Evolutionary conservation across 2,329 filamentous ascomycete species (phyloP).

Genomic region (Arthrinium phaeospermum): DNA sequence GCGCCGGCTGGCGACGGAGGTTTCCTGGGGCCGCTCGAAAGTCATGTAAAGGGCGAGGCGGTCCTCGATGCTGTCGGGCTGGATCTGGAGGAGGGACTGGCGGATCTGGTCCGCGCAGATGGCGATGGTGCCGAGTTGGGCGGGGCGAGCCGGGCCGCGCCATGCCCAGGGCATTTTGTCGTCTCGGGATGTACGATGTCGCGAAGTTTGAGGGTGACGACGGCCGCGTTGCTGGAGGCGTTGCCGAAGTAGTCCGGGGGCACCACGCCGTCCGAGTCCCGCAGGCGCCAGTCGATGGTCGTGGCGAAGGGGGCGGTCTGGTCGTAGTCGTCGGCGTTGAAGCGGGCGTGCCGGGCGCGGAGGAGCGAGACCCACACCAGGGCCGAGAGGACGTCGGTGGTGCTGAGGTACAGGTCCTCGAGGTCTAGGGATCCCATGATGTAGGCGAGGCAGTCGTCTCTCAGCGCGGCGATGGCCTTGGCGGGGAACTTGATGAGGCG

Average conservation of each 20-base stretch:
- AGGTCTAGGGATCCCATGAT: neutral
- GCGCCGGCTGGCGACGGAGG: neutral
- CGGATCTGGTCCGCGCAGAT: neutral
- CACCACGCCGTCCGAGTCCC: neutral
- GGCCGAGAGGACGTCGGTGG: conserved; percentile 15
- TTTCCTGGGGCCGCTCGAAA: neutral
- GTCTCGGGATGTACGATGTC: neutral
- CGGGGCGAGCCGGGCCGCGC: neutral
- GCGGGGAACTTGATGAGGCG: conserved; percentile 20
- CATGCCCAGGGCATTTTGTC: neutral
- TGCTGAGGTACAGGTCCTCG: neutral
- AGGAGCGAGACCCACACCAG: conserved; percentile 21
- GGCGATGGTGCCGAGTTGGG: neutral
- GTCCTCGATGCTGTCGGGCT: neutral
- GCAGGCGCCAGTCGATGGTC: neutral
- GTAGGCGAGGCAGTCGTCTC: neutral
- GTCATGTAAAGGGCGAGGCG: neutral
- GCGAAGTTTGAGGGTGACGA: neutral
- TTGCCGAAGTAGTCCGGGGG: conserved; percentile 24
- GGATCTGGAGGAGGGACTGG: neutral
- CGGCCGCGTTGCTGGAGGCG: conserved; percentile 12
- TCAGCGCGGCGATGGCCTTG: neutral
- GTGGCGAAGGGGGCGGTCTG: neutral
- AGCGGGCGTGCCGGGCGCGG: conserved; percentile 12
- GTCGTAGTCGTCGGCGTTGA: neutral